Evolutionary conservation across 2,329 filamentous ascomycete species (phyloP), one percentile per base, ranked within the genome.

Genomic region (Myriosclerotinia curreyana): DNA sequence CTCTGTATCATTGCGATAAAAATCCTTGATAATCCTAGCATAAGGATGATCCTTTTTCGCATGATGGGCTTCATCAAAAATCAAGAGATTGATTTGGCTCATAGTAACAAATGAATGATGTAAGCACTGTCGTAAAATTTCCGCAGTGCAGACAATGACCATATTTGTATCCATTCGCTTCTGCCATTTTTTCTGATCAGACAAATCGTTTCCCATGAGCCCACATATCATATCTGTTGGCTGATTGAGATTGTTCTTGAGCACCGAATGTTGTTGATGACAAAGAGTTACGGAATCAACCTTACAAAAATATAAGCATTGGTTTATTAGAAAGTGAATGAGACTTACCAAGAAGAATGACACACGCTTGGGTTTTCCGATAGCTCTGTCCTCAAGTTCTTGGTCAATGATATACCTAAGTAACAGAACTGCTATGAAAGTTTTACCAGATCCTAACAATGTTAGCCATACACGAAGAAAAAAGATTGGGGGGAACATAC

Each of bases 1-100:
- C 1, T 74, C 69, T 38, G 81, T 78, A 9, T 66, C 56, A 2
- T 81, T 71, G 52, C 25, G n/a, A 72, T 97, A 98, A 70, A 91
- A 92, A 65, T 96, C 89, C 71, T 90, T 92, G 77, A 99, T 91
- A 65, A 99, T 95, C 36, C 86, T 83, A 25, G 94, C 91, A 73
- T 96, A 99, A 0, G 91, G 83, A 72, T 99, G 95, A 60, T 92
- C 90, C 75, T 94, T 96, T 77, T 99, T 99, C 0, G 94, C 87
- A 73, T 98, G 95, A 72, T 99, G 95, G 7, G 93, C 95, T 76
- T 99, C 95, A 72, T 99, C 95, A 69, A 99, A 96, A 66, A 98
- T 87, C 46, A 99, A 80, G 1, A 99, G 82, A 72, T 94, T 98
- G 75, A 98, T 92, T 70, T 90, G 85, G 22, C 85, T 79, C 79